Conservation (phyloP, 768 basidiomycete species). For the Gymnopilus junonius region DNA sequence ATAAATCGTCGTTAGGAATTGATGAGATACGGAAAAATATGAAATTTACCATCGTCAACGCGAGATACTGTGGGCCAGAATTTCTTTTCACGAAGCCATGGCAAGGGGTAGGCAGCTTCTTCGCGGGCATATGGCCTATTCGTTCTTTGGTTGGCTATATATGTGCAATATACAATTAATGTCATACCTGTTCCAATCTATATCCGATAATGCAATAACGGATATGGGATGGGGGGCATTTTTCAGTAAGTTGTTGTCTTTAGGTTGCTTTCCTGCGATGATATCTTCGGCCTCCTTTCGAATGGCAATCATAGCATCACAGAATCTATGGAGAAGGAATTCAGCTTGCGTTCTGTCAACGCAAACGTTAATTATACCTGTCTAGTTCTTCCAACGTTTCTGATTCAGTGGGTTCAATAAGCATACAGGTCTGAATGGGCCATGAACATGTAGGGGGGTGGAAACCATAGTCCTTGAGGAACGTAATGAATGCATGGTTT, state of each 20-base stretch:
- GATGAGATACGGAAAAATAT: not conserved
- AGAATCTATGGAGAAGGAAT: slow-evolving; percentile 64
- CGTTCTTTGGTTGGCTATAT: slow-evolving; percentile 9
- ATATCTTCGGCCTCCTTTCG: slow-evolving; percentile 91
- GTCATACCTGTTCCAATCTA: slow-evolving; percentile 81
- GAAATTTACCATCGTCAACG: slow-evolving; percentile 84
- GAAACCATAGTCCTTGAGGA: slow-evolving; percentile 83
- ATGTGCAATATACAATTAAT: not conserved
- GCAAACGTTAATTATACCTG: slow-evolving; percentile 43
- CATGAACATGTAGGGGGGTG: slow-evolving; percentile 98
- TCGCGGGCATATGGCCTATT: slow-evolving; percentile 86
- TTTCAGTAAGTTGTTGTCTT: slow-evolving; percentile 88
- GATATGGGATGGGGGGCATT: slow-evolving; percentile 94
- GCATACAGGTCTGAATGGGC: slow-evolving; percentile 97
- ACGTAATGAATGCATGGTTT: not conserved
- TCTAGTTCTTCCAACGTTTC: slow-evolving; percentile 94
- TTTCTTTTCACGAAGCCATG: slow-evolving; percentile 85
- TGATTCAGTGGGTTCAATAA: slow-evolving; percentile 97
- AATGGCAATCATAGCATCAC: slow-evolving; percentile 98
- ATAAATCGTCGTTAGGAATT: not conserved
- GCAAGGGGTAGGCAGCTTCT: slow-evolving; percentile 87
- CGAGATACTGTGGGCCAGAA: slow-evolving; percentile 96
- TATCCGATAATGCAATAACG: slow-evolving; percentile 70
- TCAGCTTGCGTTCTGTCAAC: not conserved
- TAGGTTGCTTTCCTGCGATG: slow-evolving; percentile 84